Evolutionary conservation across 208 protist species (phyloP).

Genomic region (Leishmania tropica): DNA sequence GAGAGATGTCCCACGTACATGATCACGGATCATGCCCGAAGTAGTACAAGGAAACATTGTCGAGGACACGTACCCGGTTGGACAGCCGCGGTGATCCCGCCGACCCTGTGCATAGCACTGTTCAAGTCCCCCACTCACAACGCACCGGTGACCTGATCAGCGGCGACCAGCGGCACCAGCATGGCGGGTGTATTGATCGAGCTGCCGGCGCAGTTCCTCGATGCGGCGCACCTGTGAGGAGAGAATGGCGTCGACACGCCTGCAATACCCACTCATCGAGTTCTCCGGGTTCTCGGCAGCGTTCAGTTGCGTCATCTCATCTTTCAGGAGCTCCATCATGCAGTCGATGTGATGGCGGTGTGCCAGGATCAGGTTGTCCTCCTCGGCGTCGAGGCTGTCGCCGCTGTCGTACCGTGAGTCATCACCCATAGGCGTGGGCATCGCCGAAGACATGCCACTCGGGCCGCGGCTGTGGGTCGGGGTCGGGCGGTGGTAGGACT

Average conservation of each 20-base stretch:
- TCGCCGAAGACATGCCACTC: constrained; percentile 43
- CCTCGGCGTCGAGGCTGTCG: constrained; percentile 89
- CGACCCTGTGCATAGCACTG: background rate
- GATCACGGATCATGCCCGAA: constrained; percentile 11
- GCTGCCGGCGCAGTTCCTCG: constrained; percentile 76
- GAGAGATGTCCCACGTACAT: constrained; percentile 4
- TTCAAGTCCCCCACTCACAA: background rate
- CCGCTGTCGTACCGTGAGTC: constrained; percentile 61
- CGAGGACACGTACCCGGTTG: background rate
- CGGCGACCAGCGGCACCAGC: constrained; percentile 29
- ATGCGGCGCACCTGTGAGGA: constrained; percentile 75
- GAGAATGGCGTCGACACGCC: constrained; percentile 85
- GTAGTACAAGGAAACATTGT: background rate
- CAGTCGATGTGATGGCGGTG: constrained; percentile 94
- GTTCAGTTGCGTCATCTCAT: constrained; percentile 94
- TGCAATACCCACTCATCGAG: constrained; percentile 88
- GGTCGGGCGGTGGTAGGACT: constrained; percentile 44
- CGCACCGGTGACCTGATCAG: background rate
- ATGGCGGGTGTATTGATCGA: constrained; percentile 70
- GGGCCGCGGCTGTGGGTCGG: constrained; percentile 37
- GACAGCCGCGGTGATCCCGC: background rate
- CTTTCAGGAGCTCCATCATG: constrained; percentile 93
- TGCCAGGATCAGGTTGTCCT: constrained; percentile 89
- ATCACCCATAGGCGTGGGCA: constrained; percentile 40
- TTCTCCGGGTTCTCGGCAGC: constrained; percentile 90